These are phyloP conservation scores for Actinomortierella wolfii DNA, from an alignment of 371 early-diverging fungal genomes.

Conservation along the genomic window DNA sequence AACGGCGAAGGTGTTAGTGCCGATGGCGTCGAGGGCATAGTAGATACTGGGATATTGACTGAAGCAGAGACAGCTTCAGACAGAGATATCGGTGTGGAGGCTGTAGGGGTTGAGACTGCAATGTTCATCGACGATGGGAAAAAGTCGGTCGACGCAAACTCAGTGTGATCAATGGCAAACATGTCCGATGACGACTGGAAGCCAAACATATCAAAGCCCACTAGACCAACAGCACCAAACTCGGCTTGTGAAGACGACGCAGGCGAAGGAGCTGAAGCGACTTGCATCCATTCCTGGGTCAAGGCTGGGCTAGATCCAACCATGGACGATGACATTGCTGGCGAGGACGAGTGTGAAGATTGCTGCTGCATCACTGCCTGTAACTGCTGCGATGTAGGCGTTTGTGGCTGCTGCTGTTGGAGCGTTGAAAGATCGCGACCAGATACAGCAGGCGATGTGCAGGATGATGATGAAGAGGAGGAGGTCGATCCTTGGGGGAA, in stretches of 20 bases:
- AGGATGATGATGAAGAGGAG: no score
- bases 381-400: slow-evolving; percentile 18
- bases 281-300: slow-evolving; percentile 32
- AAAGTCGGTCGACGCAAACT: slow-evolving; percentile 40
- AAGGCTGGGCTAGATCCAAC: slow-evolving; percentile 11
- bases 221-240: no score
- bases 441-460: no score
- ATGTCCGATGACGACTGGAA: slow-evolving; percentile 25
- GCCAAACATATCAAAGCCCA: slow-evolving; percentile 39
- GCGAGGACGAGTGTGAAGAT: slow-evolving; percentile 9
- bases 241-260: slow-evolving; percentile 6
- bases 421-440: slow-evolving; percentile 17
- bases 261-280: slow-evolving; percentile 30
- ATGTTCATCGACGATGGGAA: slow-evolving; percentile 22
- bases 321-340: slow-evolving; percentile 19
- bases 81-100: slow-evolving; percentile 19
- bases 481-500: no score
- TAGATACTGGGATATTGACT: no score
- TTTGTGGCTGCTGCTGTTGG: slow-evolving; percentile 18
- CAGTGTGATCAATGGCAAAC: slow-evolving; percentile 38
- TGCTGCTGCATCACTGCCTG: slow-evolving; percentile 21
- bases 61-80: slow-evolving; percentile 1
- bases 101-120: slow-evolving; percentile 21
- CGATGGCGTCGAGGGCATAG: neutral
- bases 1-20: neutral